Evolutionary conservation across 306 rosid genomes (phyloP), one percentile per base, ranked within the genome.

Genomic region (Begonia peltatifolia): DNA sequence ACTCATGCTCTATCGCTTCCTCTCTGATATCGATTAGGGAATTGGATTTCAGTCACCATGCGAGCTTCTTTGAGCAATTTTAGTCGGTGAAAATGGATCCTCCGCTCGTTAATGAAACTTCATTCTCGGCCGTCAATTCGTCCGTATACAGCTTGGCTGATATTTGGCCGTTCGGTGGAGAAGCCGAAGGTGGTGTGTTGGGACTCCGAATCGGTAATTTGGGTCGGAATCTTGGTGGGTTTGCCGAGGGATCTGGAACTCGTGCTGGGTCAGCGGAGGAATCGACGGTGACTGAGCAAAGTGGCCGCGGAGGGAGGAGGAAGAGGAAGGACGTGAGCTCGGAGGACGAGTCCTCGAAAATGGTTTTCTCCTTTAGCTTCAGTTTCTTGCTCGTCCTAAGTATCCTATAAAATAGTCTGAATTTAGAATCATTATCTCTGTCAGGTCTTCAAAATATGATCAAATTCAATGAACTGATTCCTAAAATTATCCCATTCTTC

Each of bases 81-180:
- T 36, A 44, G 59, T 56, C 35, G 20, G 56, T 38, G 44, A 44
- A 12, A 69, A 89, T 90, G 99, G 99, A 90, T 53, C 79, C 82
- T 62, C 81, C 86, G 2, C 65, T 90, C 10, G 54, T 90, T 54
- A 74, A 74, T 59, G 95, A 85, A 52, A 75, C 87, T 6, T 76
- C 87, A 38, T 90, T 83, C 80, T 83, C 95, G 12, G 71, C 84
- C 1, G 74, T 86, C 3, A 82, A 88, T 56, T 86, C 82, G 14
- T 76, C 94, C 9, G 63, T 94, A 3, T 87, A 78, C 67, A 62
- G 76, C 67, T 67, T 90, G 60, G 87, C 82, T 2, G 90, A 79
- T 71, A 79, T 90, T 80, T 90, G 97, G 97, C 86, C 93, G 1
- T 61, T 72, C 10, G 63, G 67, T 2, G 64, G 71, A 12, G 77